Conservation (phyloP, 202 grass and related monocot species). For the Carex arenaria region DNA sequence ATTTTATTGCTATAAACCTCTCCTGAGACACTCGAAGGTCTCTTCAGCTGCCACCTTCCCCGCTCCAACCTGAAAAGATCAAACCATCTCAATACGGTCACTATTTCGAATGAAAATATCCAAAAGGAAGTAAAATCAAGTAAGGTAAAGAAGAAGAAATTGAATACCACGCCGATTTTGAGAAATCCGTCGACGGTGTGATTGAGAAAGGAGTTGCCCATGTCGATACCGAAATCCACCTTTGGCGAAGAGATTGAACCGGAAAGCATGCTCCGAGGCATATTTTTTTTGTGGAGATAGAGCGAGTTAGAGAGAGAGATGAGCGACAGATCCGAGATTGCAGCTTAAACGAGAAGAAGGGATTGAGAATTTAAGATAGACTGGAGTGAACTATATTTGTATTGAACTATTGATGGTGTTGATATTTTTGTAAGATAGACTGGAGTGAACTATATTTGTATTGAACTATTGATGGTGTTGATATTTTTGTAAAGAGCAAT, state of each 20-base stretch:
- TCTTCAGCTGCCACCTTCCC: constrained; percentile 80
- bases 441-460: too few relatives aligned
- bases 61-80: constrained; percentile 44
- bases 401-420: background rate
- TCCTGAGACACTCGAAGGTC: constrained; percentile 65
- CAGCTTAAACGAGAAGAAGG: background rate
- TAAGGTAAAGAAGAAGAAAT: background rate
- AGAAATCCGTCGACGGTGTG: constrained; percentile 94
- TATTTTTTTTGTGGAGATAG: background rate
- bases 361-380: background rate
- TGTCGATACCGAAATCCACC: constrained; percentile 58
- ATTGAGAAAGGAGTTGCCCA: constrained; percentile 72
- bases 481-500: too few relatives aligned
- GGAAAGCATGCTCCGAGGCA: constrained; percentile 43
- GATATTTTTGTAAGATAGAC: background rate
- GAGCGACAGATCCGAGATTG: constrained; percentile 8
- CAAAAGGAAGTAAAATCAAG: background rate
- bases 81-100: background rate
- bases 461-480: too few relatives aligned
- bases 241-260: constrained; percentile 41
- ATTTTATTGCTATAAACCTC: constrained; percentile 26
- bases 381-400: background rate
- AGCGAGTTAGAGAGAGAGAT: background rate
- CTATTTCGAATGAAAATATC: background rate
- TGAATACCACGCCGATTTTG: constrained; percentile 66